Evolutionary conservation across 2,329 filamentous ascomycete species (phyloP).

Genomic region (Penicillium sp.): DNA sequence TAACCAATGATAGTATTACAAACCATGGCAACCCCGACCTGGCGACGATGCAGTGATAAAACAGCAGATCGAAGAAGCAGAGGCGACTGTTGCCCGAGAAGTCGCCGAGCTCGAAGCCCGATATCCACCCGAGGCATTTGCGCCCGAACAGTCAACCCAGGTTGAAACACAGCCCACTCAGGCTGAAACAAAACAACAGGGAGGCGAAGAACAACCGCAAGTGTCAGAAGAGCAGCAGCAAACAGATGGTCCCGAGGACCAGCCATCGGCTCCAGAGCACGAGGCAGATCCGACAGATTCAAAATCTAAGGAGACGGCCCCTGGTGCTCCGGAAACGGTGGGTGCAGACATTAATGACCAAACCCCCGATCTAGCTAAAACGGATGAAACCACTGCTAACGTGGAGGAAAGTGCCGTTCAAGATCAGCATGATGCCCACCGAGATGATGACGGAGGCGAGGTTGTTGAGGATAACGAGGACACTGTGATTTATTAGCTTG

Average conservation of each 20-base stretch:
- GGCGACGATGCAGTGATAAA: slow-evolving; percentile 71
- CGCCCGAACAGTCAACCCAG: slow-evolving; percentile 11
- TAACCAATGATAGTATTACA: slow-evolving; percentile 67
- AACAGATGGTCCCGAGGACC: slow-evolving; percentile 13
- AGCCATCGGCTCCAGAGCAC: slow-evolving; percentile 22
- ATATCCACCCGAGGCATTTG: slow-evolving; percentile 38
- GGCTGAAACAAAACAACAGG: background rate
- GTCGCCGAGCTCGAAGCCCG: slow-evolving; percentile 59
- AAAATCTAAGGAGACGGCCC: slow-evolving; percentile 13
- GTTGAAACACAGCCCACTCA: slow-evolving; percentile 22
- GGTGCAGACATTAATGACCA: slow-evolving; percentile 28
- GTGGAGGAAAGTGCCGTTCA: slow-evolving; percentile 34
- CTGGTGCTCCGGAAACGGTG: slow-evolving; percentile 41
- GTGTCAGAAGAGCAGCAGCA: slow-evolving; percentile 20
- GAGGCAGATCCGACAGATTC: slow-evolving; percentile 21
- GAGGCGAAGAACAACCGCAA: background rate
- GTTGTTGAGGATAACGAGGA: slow-evolving; percentile 85
- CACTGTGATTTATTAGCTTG: slow-evolving; percentile 75
- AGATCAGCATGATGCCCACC: slow-evolving; percentile 45
- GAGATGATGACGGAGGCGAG: slow-evolving; percentile 70
- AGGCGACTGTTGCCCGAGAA: slow-evolving; percentile 65
- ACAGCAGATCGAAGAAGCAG: slow-evolving; percentile 65
- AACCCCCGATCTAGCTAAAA: slow-evolving; percentile 12
- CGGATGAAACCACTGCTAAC: slow-evolving; percentile 32
- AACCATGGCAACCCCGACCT: slow-evolving; percentile 72